phyloP scores from a whole-genome alignment of 2,329 filamentous ascomycete genomes.

The Xylariomycetidae sp. region DNA sequence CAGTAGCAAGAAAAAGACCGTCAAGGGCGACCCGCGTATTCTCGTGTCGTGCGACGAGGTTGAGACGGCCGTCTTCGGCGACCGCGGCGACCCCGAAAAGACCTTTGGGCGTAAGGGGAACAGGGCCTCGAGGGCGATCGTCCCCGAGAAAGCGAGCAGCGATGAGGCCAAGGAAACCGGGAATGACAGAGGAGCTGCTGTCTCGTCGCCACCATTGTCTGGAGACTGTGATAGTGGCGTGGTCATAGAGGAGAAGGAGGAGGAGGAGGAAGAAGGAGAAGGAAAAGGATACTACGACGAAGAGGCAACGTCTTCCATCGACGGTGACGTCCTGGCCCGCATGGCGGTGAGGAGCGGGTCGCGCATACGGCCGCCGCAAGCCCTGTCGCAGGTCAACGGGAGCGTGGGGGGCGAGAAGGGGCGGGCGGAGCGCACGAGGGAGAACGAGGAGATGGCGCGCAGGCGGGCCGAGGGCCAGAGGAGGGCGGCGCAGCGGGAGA shows the following conservation, averaged over 20 bases:
- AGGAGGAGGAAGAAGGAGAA: no score
- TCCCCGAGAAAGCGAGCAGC: no score
- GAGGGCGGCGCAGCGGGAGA: conserved; percentile 35
- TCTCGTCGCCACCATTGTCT: no score
- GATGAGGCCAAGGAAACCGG: no score
- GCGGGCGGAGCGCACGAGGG: conserved; percentile 44
- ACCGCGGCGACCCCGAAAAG: conserved; percentile 38
- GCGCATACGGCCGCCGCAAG: conserved; percentile 31
- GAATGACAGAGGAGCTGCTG: no score
- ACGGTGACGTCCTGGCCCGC: conserved; percentile 21
- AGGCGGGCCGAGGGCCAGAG: conserved; percentile 46
- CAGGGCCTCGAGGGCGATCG: conserved; percentile 34
- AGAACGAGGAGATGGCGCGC: conserved; percentile 46
- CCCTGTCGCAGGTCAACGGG: conserved; percentile 47
- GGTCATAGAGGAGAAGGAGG: no score
- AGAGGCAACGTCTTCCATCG: conserved; percentile 3
- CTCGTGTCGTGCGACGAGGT: conserved; percentile 46
- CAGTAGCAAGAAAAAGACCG: no score
- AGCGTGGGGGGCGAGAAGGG: conserved; percentile 53
- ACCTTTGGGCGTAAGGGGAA: conserved; percentile 41
- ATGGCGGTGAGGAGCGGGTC: conserved; percentile 33
- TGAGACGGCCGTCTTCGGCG: conserved; percentile 45
- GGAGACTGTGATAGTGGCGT: no score
- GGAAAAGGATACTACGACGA: conserved; percentile 1
- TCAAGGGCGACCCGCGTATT: conserved; percentile 47